Percentiles rank a stretch among this genome's conserved stretches.
Evolutionary conservation across 2,329 filamentous ascomycete species (phyloP).

Genomic region (Cladosporium phlei): DNA sequence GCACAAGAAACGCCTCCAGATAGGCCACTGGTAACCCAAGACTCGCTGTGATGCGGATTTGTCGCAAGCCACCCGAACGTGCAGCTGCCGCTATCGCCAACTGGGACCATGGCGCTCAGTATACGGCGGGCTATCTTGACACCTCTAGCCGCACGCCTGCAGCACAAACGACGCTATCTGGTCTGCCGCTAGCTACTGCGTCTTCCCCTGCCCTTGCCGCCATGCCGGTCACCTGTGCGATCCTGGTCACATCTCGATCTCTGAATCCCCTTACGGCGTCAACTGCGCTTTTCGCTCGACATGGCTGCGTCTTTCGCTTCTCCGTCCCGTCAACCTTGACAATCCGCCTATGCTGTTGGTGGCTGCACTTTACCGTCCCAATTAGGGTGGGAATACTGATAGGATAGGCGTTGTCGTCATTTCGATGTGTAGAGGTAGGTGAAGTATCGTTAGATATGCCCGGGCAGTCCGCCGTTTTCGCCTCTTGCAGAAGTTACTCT

Average conservation of each 20-base stretch:
- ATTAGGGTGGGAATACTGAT: conserved; percentile 1
- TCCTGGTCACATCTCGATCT: conserved; percentile 6
- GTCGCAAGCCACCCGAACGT: too few relatives aligned
- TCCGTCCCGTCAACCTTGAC: not conserved
- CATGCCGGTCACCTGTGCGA: conserved; percentile 8
- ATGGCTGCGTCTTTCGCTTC: not conserved
- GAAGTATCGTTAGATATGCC: too few relatives aligned
- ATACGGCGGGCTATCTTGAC: too few relatives aligned
- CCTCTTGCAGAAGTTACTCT: not conserved
- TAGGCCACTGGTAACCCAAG: too few relatives aligned
- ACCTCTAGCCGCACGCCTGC: not conserved
- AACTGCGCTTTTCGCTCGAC: conserved; percentile 1
- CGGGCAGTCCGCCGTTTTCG: not conserved
- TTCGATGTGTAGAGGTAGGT: too few relatives aligned
- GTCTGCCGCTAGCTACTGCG: not conserved
- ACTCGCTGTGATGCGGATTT: too few relatives aligned
- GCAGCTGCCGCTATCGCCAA: too few relatives aligned
- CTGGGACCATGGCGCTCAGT: too few relatives aligned
- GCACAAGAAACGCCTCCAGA: too few relatives aligned
- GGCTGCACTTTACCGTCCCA: conserved; percentile 2
- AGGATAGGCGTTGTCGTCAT: conserved; percentile 3
- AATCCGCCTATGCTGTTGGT: not conserved
- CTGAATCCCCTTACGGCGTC: not conserved
- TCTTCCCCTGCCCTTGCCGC: not conserved
- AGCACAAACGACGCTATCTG: too few relatives aligned